These are phyloP conservation scores for Pichia inconspicua DNA, from an alignment of 1,139 yeast genomes.

Conservation along the genomic window DNA sequence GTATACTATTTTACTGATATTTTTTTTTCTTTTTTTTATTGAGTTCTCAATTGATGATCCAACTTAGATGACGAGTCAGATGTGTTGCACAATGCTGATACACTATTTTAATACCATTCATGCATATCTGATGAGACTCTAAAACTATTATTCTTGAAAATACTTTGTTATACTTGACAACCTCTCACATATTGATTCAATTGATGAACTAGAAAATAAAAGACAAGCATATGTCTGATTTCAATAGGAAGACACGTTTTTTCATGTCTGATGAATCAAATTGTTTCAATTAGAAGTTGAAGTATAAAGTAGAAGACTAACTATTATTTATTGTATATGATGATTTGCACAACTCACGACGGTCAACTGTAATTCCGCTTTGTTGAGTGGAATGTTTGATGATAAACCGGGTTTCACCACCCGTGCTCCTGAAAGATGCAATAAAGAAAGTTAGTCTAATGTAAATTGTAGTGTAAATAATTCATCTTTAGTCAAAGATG, in stretches of 20 bases:
- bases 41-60: conserved; percentile 48
- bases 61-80: conserved; percentile 99
- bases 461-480: not conserved
- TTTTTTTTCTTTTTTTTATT: not conserved
- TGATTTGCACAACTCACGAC: conserved; percentile 98
- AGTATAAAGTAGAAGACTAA: not conserved
- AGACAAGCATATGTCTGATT: conserved; percentile 99
- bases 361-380: conserved; percentile 90
- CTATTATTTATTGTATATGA: conserved; percentile 53
- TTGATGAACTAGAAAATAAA: conserved; percentile 35
- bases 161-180: not conserved
- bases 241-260: conserved; percentile 47
- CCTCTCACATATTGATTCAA: conserved; percentile 4
- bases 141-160: conserved; percentile 1
- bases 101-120: conserved; percentile 80
- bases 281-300: not conserved
- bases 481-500: not conserved
- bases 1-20: not conserved
- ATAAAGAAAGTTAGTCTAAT: not conserved
- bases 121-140: conserved; percentile 66
- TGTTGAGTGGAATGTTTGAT: conserved; percentile 79
- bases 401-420: conserved; percentile 98
- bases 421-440: conserved; percentile 30
- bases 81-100: conserved; percentile 93
- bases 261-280: conserved; percentile 51